Evolutionary conservation across 2,329 filamentous ascomycete genomes (phyloP).

Genomic region (Cytospora chrysosperma): DNA sequence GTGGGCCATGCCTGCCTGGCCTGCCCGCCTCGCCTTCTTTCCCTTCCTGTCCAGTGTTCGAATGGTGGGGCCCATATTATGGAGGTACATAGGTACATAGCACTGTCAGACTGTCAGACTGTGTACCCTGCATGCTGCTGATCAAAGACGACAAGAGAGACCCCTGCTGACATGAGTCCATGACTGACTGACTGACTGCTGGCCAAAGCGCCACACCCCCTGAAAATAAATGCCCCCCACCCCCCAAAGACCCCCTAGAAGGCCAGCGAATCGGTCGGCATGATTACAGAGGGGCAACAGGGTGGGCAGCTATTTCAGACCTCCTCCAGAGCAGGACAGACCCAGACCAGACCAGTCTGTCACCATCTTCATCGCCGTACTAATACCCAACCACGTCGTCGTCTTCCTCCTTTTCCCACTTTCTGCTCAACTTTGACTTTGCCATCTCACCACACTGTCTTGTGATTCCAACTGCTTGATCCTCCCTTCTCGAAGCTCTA

Average conservation of each 20-base stretch:
- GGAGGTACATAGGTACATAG: no score
- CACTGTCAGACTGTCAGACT: no score
- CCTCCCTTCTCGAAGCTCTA: not conserved
- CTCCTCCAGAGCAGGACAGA: conserved; percentile 19
- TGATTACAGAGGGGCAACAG: conserved; percentile 24
- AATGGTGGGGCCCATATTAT: not conserved
- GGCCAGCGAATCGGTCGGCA: conserved; percentile 23
- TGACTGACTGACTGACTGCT: not conserved
- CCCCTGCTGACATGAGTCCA: not conserved
- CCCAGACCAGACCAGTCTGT: conserved; percentile 22
- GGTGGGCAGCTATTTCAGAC: conserved; percentile 22
- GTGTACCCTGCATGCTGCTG: not conserved
- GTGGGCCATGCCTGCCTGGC: not conserved
- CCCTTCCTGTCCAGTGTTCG: not conserved
- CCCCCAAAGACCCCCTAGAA: conserved; percentile 8
- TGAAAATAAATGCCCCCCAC: conserved; percentile 9
- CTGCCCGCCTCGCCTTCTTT: not conserved
- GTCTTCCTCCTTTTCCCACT: conserved; percentile 16
- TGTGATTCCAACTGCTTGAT: not conserved
- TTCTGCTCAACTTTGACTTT: conserved; percentile 25
- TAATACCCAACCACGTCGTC: conserved; percentile 18
- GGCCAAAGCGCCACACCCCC: not conserved
- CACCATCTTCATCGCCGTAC: conserved; percentile 21
- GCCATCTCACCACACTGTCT: conserved; percentile 20
- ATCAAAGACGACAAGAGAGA: not conserved